phyloP scores from a whole-genome alignment of 2,329 filamentous ascomycete species.

The Aureobasidium sp. region DNA sequence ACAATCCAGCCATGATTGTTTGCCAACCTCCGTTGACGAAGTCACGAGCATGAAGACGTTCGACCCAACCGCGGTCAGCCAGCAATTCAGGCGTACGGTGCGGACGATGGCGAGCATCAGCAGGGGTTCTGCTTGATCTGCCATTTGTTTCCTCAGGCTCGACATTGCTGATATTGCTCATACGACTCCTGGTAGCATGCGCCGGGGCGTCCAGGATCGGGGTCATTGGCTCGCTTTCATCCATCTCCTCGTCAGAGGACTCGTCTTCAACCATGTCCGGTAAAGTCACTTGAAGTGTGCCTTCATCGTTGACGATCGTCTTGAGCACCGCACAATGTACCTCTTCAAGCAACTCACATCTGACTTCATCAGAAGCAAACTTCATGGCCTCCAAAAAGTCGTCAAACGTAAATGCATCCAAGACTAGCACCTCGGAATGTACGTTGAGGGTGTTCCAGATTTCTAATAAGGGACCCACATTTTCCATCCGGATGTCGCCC shows the following conservation, averaged over 20 bases:
- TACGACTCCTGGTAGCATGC: constrained; percentile 75
- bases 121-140: constrained; percentile 15
- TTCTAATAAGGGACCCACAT: constrained; percentile 78
- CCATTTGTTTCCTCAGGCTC: constrained; percentile 61
- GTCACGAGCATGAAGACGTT: constrained; percentile 72
- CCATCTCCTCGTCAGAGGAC: constrained; percentile 61
- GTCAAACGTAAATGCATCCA: constrained; percentile 97
- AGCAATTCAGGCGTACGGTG: constrained; percentile 74
- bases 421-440: constrained; percentile 88
- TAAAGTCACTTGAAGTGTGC: constrained; percentile 70
- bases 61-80: constrained; percentile 72
- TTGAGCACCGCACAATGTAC: constrained; percentile 89
- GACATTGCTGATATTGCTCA: constrained; percentile 51
- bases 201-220: constrained; percentile 65
- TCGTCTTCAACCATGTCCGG: constrained; percentile 68
- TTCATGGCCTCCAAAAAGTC: constrained; percentile 87
- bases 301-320: constrained; percentile 71
- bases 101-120: constrained; percentile 21
- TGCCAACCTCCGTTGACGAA: constrained; percentile 90
- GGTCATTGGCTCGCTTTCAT: constrained; percentile 50
- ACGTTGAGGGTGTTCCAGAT: constrained; percentile 97
- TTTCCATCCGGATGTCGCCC: constrained; percentile 66
- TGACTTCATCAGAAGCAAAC: constrained; percentile 63
- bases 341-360: constrained; percentile 82
- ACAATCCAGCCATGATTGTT: constrained; percentile 74